Evolutionary conservation across 495 filamentous ascomycete species (phyloP).

Genomic region (Tuber magnatum): DNA sequence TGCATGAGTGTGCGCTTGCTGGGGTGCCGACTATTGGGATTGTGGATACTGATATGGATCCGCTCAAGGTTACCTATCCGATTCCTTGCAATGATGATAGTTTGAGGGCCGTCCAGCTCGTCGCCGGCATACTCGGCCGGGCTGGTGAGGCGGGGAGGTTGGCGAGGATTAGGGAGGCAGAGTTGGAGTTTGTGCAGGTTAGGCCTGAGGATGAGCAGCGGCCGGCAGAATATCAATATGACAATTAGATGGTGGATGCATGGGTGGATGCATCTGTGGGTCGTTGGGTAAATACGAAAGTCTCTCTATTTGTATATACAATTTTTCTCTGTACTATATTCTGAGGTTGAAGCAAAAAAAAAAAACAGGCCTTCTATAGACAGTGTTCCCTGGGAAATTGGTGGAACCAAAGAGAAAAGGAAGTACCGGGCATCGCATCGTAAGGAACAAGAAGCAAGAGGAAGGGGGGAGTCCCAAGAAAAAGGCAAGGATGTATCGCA

Average conservation of each 20-base stretch:
- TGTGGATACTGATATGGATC: slow-evolving; percentile 88
- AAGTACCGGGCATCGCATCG: neutral
- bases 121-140: slow-evolving; percentile 75
- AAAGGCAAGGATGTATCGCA: neutral
- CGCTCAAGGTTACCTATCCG: slow-evolving; percentile 90
- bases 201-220: slow-evolving; percentile 4
- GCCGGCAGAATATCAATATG: slow-evolving; percentile 6
- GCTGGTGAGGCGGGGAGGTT: slow-evolving; percentile 73
- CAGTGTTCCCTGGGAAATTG: slow-evolving; percentile 3
- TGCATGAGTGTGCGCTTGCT: slow-evolving; percentile 83
- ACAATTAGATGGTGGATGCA: neutral
- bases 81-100: slow-evolving; percentile 97
- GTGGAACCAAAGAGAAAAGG: neutral
- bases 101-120: slow-evolving; percentile 68
- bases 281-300: neutral
- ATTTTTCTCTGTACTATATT: neutral
- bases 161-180: slow-evolving; percentile 56
- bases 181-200: slow-evolving; percentile 44
- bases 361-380: slow-evolving; percentile 9
- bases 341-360: neutral
- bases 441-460: neutral
- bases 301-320: slow-evolving; percentile 20
- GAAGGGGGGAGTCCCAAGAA: neutral
- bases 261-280: slow-evolving; percentile 6
- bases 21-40: slow-evolving; percentile 91